Evolutionary conservation across 2,329 filamentous ascomycete species (phyloP), one percentile per base, ranked within the genome.

Genomic region (Calonectria multiphialidica): DNA sequence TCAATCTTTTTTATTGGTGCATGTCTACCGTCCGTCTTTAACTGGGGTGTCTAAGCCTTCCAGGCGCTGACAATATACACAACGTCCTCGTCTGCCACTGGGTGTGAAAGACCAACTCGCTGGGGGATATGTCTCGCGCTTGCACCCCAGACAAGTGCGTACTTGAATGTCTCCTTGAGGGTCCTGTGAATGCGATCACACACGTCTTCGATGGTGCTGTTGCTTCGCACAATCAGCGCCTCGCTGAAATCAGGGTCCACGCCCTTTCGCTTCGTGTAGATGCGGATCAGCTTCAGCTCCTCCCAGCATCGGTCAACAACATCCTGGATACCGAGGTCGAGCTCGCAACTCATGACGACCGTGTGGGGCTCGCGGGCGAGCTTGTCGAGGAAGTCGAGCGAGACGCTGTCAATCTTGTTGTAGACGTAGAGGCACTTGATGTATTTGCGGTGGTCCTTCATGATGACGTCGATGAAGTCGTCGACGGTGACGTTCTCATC

Each of bases 401-500:
- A 96, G 72, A 99, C 94, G 83, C 92, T 93, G 86, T 99, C 97
- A 86, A 99, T 98, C 87, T 99, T 99, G 93, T 99, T 99, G 92
- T 99, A 99, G 37, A 98, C 96, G 86, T 99, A 99, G 37, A 99
- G 89, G 81, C 95, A 93, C 83, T 89, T 91, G 87, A 99, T 98
- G 88, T 99, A 99, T 84, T 98, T 99, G 81, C 97, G 90, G 87
- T 99, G 97, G 82, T 98, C 95, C 85, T 97, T 98, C 96, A 98
- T 98, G 85, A 99, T 98, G 73, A 98, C 95, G 84, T 99, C 97
- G 86, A 99, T 99, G 84, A 99, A 94, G 85, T 99, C 96, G 86
- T 99, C 97, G 42, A 99, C 95, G 1, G 97, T 98, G 47, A 94
- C 95, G 82, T 97, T 92, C 81, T 99, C 97, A 82, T 99, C 97